Base-by-base conservation (phyloP, 768 basidiomycete genomes). In the Hortiboletus campestris region DNA sequence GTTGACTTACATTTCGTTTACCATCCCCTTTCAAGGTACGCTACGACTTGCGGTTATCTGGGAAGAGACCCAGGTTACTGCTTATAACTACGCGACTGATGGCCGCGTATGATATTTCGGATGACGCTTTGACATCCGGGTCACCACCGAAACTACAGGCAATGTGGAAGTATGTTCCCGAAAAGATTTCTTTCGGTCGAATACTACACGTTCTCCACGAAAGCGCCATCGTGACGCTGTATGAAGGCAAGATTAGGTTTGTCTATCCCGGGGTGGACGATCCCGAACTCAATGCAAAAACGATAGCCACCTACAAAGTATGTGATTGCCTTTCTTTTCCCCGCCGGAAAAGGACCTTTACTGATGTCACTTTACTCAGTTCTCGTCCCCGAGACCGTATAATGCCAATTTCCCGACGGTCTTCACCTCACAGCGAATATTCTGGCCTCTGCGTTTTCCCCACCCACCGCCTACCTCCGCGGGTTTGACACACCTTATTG, bases 121-220 rank as follows among this genome's bases (percentile, higher is more conserved):
- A 67, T 31, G 45, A 46, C 6, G 31, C 28, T 11, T 49, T 66
- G 46, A 29, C 58, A 6, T 54, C 60, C 5, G 56, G 49, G 32
- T 53, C 47, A 7, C 48, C 55, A 7, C 17, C 49, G 14, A 56
- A 52, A 35, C 49, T 71, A 6, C 59, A 9, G 1, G 20, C 57
- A 0, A 53, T 58, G 16, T 70, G 68, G 68, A 56, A 57, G 29
- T 52, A 56, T 40, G 16, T 49, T 31, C 68, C 68, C 9, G 55
- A 65, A 20, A 51, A 48, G 10, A 32, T 69, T 9, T 60, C 70
- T 16, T 70, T 70, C 11, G 68, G 68, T 6, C 58, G 63, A 44
- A 65, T 71, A 52, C 44, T 70, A 6, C 65, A 61, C 17, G 53
- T 71, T 12, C 59, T 72, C 53, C 66, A 59, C 34, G 68, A 70